Conservation (phyloP, 2,329 filamentous ascomycete genomes). For the Bipolaris victoriae region DNA sequence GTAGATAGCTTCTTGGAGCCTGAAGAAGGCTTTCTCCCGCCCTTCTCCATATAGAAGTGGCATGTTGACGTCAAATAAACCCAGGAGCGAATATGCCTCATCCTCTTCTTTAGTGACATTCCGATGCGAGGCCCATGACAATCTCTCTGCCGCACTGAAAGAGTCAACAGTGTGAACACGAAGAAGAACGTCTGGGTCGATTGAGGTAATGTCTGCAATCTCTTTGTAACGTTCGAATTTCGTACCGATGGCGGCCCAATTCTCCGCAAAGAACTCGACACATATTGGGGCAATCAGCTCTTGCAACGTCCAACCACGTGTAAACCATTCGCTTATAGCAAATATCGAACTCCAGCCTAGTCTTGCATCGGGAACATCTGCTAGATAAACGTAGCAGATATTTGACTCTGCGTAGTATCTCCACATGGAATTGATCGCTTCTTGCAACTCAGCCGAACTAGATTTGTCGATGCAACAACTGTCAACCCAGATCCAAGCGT, state of each 20-base stretch:
- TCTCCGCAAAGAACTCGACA: constrained; percentile 10
- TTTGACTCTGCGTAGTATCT: constrained; percentile 16
- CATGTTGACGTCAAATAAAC: constrained; percentile 31
- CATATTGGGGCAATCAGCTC: constrained; percentile 18
- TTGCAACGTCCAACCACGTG: constrained; percentile 27
- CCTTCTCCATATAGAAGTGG: constrained; percentile 40
- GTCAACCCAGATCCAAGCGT: too few species aligned
- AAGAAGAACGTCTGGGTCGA: neutral
- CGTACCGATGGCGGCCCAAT: neutral
- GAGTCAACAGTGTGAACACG: neutral
- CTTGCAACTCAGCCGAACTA: constrained; percentile 13
- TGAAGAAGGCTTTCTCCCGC: constrained; percentile 7
- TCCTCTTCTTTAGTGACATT: constrained; percentile 28
- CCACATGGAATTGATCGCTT: constrained; percentile 28
- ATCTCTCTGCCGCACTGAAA: constrained; percentile 11
- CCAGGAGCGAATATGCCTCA: constrained; percentile 21
- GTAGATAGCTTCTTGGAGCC: constrained; percentile 10
- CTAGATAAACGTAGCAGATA: constrained; percentile 22
- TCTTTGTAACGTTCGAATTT: neutral
- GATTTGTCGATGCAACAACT: constrained; percentile 17
- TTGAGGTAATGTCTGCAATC: neutral
- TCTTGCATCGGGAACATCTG: constrained; percentile 1
- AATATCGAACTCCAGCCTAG: too few species aligned
- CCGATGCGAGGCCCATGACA: constrained; percentile 28
- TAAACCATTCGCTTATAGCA: constrained; percentile 17